Evolutionary conservation across 1,284 basidiomycete species (phyloP).

Genomic region (Lentinus polychrous): DNA sequence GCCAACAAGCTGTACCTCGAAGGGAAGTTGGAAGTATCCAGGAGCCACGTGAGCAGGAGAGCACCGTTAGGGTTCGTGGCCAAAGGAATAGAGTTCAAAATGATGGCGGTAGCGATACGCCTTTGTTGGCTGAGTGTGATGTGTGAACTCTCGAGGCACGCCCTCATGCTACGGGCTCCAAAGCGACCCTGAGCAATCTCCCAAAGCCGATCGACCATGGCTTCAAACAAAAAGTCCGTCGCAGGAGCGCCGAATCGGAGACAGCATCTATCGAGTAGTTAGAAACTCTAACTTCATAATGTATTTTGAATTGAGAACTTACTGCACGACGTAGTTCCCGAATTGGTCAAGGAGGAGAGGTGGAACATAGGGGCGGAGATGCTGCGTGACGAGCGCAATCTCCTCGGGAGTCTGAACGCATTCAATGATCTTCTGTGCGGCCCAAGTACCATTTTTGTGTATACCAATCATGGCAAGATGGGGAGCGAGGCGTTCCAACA

Average conservation of each 20-base stretch:
- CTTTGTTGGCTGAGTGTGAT: constrained; percentile 88
- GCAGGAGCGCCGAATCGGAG: constrained; percentile 85
- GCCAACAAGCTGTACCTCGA: constrained; percentile 91
- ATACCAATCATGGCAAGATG: constrained; percentile 97
- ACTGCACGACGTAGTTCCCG: constrained; percentile 98
- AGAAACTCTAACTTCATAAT: constrained; percentile 1
- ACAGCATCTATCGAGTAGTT: constrained; percentile 58
- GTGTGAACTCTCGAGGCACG: constrained; percentile 87
- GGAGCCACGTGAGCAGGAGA: constrained; percentile 90
- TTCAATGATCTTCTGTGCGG: constrained; percentile 98
- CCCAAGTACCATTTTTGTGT: constrained; percentile 99
- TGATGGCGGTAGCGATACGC: constrained; percentile 89
- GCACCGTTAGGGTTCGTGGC: constrained; percentile 98
- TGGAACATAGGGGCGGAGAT: constrained; percentile 87
- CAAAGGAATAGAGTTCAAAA: constrained; percentile 95
- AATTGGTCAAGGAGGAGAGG: constrained; percentile 94
- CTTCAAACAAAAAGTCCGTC: constrained; percentile 96
- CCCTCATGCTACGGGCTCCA: constrained; percentile 95
- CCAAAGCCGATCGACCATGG: constrained; percentile 98
- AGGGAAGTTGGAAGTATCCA: constrained; percentile 90
- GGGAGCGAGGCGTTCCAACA: constrained; percentile 92
- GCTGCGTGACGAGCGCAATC: constrained; percentile 76
- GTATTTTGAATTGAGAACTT: constrained; percentile 26
- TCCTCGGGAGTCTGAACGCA: constrained; percentile 90
- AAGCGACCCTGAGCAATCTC: constrained; percentile 95